Base-by-base conservation (phyloP, 2,329 filamentous ascomycete genomes). In the Drechslerella coelobrocha region DNA sequence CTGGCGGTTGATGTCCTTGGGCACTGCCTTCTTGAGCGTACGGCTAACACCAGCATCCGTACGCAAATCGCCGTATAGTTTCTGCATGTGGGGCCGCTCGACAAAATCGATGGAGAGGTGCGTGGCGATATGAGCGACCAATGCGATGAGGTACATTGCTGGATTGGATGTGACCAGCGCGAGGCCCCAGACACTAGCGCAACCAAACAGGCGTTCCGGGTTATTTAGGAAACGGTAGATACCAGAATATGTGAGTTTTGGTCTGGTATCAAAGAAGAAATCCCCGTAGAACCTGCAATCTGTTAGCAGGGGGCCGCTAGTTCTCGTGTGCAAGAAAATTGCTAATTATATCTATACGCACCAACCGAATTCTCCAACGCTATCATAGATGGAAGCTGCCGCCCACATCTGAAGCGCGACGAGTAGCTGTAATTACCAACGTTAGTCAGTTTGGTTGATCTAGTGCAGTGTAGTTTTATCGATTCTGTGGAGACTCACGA, bases 211-310 rank as follows among this genome's bases (percentile, higher is more conserved):
- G 62, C 93, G 89, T 79, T 99, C 94, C 0, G 94, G 94, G 77
- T 97, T 99, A 81, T 99, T 99, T 74, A 99, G 83, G 80, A 96
- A 99, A 51, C 94, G 91, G 79, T 99, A 99, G 76, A 99, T 99
- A 72, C 93, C 95, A 75, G 89, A 92, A 80, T 99, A 99, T 0
- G 91, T 97, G 72, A 97, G 83, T 80, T 94, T 96, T 10, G 89
- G 88, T 24, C 63, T 68, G 9, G 88, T 86, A 48, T 91, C 89
- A 72, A 97, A 91, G 78, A 94, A 97, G 82, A 97, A 99, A 78
- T 99, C 94, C 17, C 94, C 94, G 77, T 92, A 97, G 82, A 97
- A 97, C 57, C 61, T 68, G 41, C 8, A 23, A 10, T 19, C 21
- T 39, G 3, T 9, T 51, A 9, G 17, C 29, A 21, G 1, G 12